Percentiles rank a stretch among this genome's conserved stretches.
Evolutionary conservation across 768 basidiomycete genomes (phyloP).

Genomic region (Psilocybe sp.): DNA sequence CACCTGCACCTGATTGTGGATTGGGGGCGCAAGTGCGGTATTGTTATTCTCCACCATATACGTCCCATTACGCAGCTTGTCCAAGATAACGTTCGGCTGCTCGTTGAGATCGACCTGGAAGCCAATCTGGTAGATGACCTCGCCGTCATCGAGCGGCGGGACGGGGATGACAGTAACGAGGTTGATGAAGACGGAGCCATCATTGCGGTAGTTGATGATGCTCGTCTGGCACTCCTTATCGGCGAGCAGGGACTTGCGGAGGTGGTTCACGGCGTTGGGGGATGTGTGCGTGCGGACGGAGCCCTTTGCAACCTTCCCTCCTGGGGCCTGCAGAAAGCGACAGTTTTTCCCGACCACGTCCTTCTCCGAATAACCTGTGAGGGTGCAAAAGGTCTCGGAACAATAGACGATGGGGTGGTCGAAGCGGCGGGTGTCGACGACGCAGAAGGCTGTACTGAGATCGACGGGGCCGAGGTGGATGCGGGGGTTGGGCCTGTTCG

Average conservation of each 20-base stretch:
- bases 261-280: conserved; percentile 55
- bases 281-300: conserved; percentile 55
- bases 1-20: not conserved
- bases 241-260: conserved; percentile 62
- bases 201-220: conserved; percentile 86
- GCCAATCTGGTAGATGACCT: conserved; percentile 85
- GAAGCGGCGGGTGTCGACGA: conserved; percentile 77
- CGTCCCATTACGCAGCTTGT: conserved; percentile 74
- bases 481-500: conserved; percentile 66
- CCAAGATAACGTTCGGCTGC: conserved; percentile 81
- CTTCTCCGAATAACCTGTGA: conserved; percentile 71
- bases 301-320: conserved; percentile 34
- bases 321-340: conserved; percentile 85
- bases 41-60: conserved; percentile 66
- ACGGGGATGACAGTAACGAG: conserved; percentile 91
- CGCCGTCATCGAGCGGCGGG: conserved; percentile 53
- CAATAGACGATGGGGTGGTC: conserved; percentile 92
- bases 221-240: conserved; percentile 88
- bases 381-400: conserved; percentile 73
- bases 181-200: conserved; percentile 85
- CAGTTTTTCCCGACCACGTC: conserved; percentile 92
- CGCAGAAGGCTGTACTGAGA: conserved; percentile 86
- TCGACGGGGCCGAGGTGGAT: conserved; percentile 90
- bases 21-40: not conserved
- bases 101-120: conserved; percentile 93